Conservation (phyloP, 2,329 filamentous ascomycete genomes). For the Pseudocercospora musae region DNA sequence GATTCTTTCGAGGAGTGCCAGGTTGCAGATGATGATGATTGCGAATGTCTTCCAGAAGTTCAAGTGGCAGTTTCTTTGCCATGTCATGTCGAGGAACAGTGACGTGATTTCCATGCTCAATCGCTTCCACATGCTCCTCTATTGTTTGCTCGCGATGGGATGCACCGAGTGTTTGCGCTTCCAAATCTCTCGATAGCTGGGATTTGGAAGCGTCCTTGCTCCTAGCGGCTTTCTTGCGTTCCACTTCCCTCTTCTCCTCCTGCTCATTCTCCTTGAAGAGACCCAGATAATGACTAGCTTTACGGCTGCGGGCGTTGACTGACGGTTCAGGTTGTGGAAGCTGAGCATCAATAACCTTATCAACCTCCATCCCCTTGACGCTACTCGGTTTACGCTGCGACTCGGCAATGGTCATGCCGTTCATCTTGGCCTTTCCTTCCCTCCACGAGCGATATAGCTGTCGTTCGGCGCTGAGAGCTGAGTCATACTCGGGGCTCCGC, state of each 20-base stretch:
- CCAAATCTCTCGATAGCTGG: conserved; percentile 16
- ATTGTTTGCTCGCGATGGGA: conserved; percentile 30
- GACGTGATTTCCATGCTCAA: conserved; percentile 30
- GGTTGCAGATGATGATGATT: conserved; percentile 53
- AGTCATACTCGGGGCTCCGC: conserved; percentile 13
- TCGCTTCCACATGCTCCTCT: conserved; percentile 31
- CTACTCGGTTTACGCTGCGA: conserved; percentile 33
- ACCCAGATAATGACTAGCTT: conserved; percentile 63
- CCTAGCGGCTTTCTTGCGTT: conserved; percentile 42
- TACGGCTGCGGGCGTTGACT: conserved; percentile 58
- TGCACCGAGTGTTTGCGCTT: conserved; percentile 8
- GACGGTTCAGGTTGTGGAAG: conserved; percentile 55
- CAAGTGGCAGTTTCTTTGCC: conserved; percentile 44
- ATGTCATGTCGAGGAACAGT: conserved; percentile 30
- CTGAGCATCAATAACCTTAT: conserved; percentile 63
- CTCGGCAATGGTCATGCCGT: conserved; percentile 38
- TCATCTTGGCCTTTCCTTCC: conserved; percentile 45
- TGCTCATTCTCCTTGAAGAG: conserved; percentile 62
- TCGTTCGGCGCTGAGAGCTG: conserved; percentile 40
- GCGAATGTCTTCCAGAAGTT: conserved; percentile 55
- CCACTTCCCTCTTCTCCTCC: conserved; percentile 51
- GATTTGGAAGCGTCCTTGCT: conserved; percentile 19
- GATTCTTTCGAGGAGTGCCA: conserved; percentile 35
- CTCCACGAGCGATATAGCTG: conserved; percentile 50
- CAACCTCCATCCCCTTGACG: conserved; percentile 43